Evolutionary conservation across 108 stramenopile species (phyloP).

Genomic region (Fragilaria crotonensis): DNA sequence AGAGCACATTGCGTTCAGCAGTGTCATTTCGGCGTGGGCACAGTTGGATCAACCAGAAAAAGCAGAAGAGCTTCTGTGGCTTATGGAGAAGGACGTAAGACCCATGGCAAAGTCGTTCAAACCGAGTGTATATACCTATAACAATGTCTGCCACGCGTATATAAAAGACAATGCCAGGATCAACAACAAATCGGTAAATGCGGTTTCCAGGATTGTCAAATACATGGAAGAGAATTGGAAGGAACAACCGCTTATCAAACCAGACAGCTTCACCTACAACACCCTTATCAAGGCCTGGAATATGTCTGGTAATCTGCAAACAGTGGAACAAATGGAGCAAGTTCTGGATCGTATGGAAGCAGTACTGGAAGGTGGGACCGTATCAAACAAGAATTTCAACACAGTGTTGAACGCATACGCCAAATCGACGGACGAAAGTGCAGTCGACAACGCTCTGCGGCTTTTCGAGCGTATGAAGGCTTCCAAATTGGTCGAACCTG

Average conservation of each 20-base stretch:
- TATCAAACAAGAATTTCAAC: slow-evolving; percentile 16
- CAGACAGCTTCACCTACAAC: slow-evolving; percentile 35
- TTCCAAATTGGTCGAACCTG: slow-evolving; percentile 15
- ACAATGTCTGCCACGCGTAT: slow-evolving; percentile 46
- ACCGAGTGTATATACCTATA: slow-evolving; percentile 52
- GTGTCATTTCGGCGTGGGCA: slow-evolving; percentile 39
- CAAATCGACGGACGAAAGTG: slow-evolving; percentile 13
- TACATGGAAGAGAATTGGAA: slow-evolving; percentile 30
- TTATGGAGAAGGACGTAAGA: slow-evolving; percentile 12
- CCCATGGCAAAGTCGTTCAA: slow-evolving; percentile 11
- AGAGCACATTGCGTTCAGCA: slow-evolving; percentile 37
- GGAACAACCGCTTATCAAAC: slow-evolving; percentile 20
- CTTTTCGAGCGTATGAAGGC: slow-evolving; percentile 21
- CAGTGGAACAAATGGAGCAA: slow-evolving; percentile 18
- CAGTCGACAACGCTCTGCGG: slow-evolving; percentile 11
- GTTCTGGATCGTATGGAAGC: slow-evolving; percentile 17
- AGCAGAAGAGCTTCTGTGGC: slow-evolving; percentile 23
- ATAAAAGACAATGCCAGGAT: slow-evolving; percentile 9
- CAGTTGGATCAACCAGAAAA: slow-evolving; percentile 16
- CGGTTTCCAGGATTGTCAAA: too few relatives aligned
- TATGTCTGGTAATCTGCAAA: too few relatives aligned
- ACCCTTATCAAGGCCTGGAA: slow-evolving; percentile 16
- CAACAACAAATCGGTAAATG: slow-evolving; percentile 7
- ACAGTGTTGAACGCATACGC: slow-evolving; percentile 40
- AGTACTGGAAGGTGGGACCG: too few relatives aligned